Evolutionary conservation across 805 yeast genomes (phyloP).

Genomic region (Komagataella pastoris): DNA sequence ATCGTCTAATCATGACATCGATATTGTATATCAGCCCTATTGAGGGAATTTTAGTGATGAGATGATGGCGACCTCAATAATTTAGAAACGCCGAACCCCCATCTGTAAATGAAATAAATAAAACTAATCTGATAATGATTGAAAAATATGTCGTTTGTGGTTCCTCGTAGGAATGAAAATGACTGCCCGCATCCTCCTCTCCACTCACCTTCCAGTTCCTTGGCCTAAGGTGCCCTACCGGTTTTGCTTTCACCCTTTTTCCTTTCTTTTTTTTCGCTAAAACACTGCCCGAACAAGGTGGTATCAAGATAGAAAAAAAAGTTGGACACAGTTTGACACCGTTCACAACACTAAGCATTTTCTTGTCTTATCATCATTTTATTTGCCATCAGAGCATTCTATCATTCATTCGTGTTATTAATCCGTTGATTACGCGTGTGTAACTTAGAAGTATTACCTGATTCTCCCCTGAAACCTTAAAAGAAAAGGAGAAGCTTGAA

Average conservation of each 20-base stretch:
- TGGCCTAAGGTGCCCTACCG: not conserved
- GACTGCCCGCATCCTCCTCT: not conserved
- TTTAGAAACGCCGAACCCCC: not conserved
- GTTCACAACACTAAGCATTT: not conserved
- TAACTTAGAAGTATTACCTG: not conserved
- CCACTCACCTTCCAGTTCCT: not conserved
- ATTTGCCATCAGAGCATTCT: not conserved
- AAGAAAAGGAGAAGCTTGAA: not conserved
- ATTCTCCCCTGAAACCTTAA: not conserved
- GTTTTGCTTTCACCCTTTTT: not conserved
- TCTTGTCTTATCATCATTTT: not conserved
- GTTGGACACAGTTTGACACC: not conserved
- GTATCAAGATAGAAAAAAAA: not conserved
- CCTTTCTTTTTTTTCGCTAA: not conserved
- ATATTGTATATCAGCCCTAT: conserved; percentile 28
- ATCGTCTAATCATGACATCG: conserved; percentile 28
- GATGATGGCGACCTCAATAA: not conserved
- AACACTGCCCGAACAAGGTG: not conserved
- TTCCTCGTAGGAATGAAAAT: not conserved
- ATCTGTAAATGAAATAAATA: not conserved
- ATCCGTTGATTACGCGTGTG: not conserved
- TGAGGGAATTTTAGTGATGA: conserved; percentile 26
- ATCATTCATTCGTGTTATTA: not conserved
- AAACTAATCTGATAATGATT: not conserved
- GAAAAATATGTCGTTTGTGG: not conserved